Evolutionary conservation across 2,329 filamentous ascomycete species (phyloP), one percentile per base, ranked within the genome.

Genomic region (Aspergillus clavatus): DNA sequence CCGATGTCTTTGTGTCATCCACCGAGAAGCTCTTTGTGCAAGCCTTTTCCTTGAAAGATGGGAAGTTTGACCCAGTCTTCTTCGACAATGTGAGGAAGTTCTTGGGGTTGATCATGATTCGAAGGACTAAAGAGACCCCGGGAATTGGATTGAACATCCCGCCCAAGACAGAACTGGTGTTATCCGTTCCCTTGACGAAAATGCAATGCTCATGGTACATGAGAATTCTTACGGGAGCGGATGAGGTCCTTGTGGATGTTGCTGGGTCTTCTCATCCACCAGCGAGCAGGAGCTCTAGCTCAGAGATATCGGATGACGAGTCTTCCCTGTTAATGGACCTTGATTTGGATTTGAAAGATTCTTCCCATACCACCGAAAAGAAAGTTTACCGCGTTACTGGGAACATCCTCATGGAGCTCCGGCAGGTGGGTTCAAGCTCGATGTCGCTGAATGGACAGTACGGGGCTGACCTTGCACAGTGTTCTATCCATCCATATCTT

Each of bases 181-280:
- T 83, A 1, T 81, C 76, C 41, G 73, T 81, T 0, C 79, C 79
- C 0, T 60, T 83, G 0, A 79, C 77, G 0, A 76, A 77, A 0
- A 73, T 81, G 66, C 80, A 83, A 52, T 65, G 74, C 2, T 76
- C 77, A 29, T 81, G 77, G 75, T 83, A 83, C 43, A 73, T 72
- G 3, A 67, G 76, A 21, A 69, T 82, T 4, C 67, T 83, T 7
- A 82, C 79, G 0, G 74, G 74, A 12, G 68, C 75, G 0, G 76
- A 78, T 31, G 69, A 75, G 38, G 67, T 64, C 1, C 67, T 78
- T 36, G 61, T 81, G 0, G 70, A 40, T 5, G 22, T 22, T 38
- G 5, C 19, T 16, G 43, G n/a, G 8, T 14, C 7, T 77, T 26
- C 75, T 8, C 31, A 4, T 18, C 5, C 19, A 6, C 31, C 11